These are phyloP conservation scores for Phyllosticta citrichinensis DNA, from an alignment of 2,329 filamentous ascomycete genomes.

Conservation along the genomic window DNA sequence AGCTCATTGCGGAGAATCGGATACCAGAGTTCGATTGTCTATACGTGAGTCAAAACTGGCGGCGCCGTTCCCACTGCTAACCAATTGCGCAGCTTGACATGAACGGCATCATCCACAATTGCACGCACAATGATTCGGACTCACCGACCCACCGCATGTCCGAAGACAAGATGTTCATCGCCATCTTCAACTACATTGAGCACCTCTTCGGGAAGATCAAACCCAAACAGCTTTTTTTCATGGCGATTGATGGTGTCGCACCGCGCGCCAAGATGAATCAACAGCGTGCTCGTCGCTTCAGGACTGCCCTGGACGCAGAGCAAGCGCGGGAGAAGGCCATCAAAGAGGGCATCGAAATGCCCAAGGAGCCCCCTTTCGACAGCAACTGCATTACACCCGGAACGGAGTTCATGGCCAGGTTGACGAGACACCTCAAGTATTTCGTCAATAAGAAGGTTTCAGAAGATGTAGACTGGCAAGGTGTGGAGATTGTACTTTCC, in stretches of 20 bases:
- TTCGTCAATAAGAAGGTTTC: constrained; percentile 99
- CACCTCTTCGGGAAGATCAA: constrained; percentile 98
- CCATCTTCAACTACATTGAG: constrained; percentile 99
- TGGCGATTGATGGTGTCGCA: constrained; percentile 97
- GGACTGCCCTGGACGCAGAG: constrained; percentile 86
- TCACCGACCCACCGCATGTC: constrained; percentile 85
- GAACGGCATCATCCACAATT: constrained; percentile 99
- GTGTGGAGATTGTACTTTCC: constrained; percentile 88
- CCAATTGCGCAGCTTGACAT: constrained; percentile 60
- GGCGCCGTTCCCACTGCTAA: not conserved
- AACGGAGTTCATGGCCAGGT: constrained; percentile 95
- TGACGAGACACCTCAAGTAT: constrained; percentile 90
- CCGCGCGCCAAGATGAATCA: constrained; percentile 99
- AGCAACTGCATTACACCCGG: constrained; percentile 98
- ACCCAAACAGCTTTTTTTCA: constrained; percentile 96
- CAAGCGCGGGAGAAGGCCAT: constrained; percentile 87
- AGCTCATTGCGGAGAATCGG: constrained; percentile 95
- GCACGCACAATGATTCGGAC: constrained; percentile 92
- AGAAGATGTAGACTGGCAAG: constrained; percentile 95
- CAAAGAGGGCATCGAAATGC: constrained; percentile 78
- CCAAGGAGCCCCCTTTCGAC: constrained; percentile 91
- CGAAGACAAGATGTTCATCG: constrained; percentile 99
- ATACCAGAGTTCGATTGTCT: constrained; percentile 98
- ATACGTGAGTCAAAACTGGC: constrained; percentile 48
- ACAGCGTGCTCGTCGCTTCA: constrained; percentile 87